Evolutionary conservation across 164 flowering plant genomes (phyloP), one percentile per base, ranked within the genome.

Genomic region (Nymphaea thermarum): DNA sequence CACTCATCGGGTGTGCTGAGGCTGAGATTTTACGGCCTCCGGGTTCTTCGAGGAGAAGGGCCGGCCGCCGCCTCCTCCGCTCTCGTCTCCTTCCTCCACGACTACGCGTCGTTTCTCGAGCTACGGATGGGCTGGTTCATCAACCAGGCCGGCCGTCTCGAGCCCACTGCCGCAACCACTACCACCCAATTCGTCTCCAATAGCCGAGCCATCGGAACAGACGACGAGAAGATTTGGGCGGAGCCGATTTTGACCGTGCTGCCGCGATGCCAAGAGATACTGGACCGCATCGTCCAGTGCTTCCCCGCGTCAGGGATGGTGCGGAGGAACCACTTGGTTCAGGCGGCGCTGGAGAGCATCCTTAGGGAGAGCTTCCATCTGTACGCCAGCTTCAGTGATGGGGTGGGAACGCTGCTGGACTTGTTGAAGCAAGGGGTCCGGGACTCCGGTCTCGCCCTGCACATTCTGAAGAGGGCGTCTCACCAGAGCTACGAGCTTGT

Each of bases 361-460:
- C 70, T 88, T 60, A 82, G 80, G 70, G 93, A 88, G 77, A 82
- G 89, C 71, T 84, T 84, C 69, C 89, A 86, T 77, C 75, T 88
- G 51, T 86, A 88, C 77, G 71, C 53, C 53, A 82, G 76, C 51
- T 78, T 83, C 36, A 79, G 80, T 62, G 93, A 88, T 67, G 84
- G 84, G 42, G 75, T 88, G n/a, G 83, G 87, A 11, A 77, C 80
- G 64, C 75, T 88, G 15, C 67, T 77, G 6, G 81, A 84, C 65
- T 77, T 81, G 69, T 79, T 88, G 72, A 47, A 47, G 7, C 55
- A 4, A 14, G 55, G 12, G 55, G 55, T 7, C 55, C 55, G 7
- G 55, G 11, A 47, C 12, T 83, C 84, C 25, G 85, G 82, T 59
- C 71, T 83, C 71, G 86, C 93, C 43, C 82, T 84, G 16, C 79